Base-by-base conservation (phyloP, 176 grass and related monocot genomes). In the Triticum urartu region DNA sequence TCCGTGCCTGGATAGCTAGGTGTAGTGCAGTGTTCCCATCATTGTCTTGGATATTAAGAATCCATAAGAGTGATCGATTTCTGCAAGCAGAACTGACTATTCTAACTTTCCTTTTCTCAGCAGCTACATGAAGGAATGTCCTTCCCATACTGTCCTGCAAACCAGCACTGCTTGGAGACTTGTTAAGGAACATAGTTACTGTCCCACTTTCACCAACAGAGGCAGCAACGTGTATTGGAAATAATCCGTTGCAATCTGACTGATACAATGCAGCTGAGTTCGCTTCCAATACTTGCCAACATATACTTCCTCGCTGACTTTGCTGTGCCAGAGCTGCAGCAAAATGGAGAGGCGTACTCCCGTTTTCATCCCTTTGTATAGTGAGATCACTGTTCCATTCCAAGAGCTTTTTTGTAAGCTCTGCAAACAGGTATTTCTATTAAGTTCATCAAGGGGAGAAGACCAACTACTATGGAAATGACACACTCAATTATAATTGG, bases 181-280 rank as follows among this genome's bases (percentile, higher is more conserved):
- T 73, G 2, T 47, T 8, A 25, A 73, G n/a, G 26, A 73, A 73
- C 70, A 73, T 73, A 22, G 22, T 45, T 3, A 73, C 4, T 26
- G 70, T 73, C 39, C n/a, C 40, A 47, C 39, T 73, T 73, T 73
- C 39, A 45, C 70, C 70, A 3, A 47, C n/a, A 73, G 70, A 73
- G 39, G 70, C 70, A 26, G 70, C 70, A 7, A 73, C n/a, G 6
- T 73, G 70, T 73, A 73, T 45, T 14, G 70, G 70, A 73, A 25
- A 73, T 47, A 73, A 73, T 45, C 70, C 70, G 0, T 73, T 73
- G 21, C 42, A 7, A 22, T 73, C 70, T 0, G 70, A 26, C 24
- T 73, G 70, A 73, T 73, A 73, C n/a, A 73, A 73, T 73, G 70
- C 39, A 73, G 70, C 39, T 73, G 39, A 42, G 70, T 73, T 73